These are phyloP conservation scores for Simplicillium aogashimaense DNA, from an alignment of 2,329 filamentous ascomycete species.

Conservation along the genomic window DNA sequence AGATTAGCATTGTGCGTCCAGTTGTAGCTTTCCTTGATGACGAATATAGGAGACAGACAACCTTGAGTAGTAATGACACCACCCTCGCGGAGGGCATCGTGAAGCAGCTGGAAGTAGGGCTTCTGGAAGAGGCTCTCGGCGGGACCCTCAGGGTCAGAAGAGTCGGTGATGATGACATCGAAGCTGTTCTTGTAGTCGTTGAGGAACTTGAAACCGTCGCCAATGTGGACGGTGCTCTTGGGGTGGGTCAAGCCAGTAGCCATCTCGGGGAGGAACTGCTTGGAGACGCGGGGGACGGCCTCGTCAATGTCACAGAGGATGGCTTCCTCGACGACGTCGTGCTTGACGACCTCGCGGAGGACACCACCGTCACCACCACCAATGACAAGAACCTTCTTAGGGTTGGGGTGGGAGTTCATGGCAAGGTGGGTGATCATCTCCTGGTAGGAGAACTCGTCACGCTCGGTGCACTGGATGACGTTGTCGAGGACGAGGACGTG, in stretches of 20 bases:
- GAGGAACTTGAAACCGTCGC: conserved; percentile 98
- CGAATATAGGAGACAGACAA: conserved; percentile 80
- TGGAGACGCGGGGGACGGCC: conserved; percentile 96
- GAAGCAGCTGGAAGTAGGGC: conserved; percentile 92
- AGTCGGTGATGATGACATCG: conserved; percentile 99
- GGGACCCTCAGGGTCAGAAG: conserved; percentile 91
- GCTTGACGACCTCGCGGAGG: conserved; percentile 97
- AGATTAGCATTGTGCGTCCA: conserved; percentile 17
- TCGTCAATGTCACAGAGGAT: conserved; percentile 98
- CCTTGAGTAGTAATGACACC: conserved; percentile 99
- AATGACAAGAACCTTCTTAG: conserved; percentile 97
- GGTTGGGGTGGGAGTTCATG: conserved; percentile 97
- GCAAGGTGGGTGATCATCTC: conserved; percentile 99
- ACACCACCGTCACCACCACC: conserved; percentile 96
- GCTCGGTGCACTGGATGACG: conserved; percentile 97
- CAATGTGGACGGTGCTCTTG: conserved; percentile 85
- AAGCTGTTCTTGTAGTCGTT: conserved; percentile 94
- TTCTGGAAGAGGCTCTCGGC: conserved; percentile 97
- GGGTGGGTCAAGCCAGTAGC: conserved; percentile 86
- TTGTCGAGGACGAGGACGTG: conserved; percentile 96
- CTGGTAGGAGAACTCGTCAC: conserved; percentile 98
- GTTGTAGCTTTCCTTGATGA: conserved; percentile 24
- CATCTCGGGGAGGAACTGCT: conserved; percentile 96
- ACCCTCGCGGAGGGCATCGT: conserved; percentile 82
- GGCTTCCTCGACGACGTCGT: conserved; percentile 92